Evolutionary conservation across 2,329 filamentous ascomycete genomes (phyloP), one percentile per base, ranked within the genome.

Genomic region (Pseudogymnoascus sp.): DNA sequence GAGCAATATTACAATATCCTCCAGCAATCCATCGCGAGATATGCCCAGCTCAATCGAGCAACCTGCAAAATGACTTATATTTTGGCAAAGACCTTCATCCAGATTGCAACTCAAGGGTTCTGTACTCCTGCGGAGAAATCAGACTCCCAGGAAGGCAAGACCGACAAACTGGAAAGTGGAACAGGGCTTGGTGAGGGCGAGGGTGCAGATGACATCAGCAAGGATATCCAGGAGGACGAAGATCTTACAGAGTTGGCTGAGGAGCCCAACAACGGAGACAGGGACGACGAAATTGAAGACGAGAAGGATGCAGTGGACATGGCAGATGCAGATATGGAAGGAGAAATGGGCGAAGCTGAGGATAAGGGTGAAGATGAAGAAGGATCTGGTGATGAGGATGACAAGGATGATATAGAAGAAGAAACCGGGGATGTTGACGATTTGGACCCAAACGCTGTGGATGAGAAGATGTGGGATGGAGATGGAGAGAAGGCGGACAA

Each of bases 381-480:
- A 13, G 84, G 85, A 21, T 84, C 86, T 16, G 83, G 83, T 1
- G 83, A 87, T 61, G 80, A 87, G 8, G 82, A 89, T 26, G 83
- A 86, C 47, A 83, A 86, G 33, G 79, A 88, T n/a, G 88, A 91
- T 61, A 87, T 96, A 73, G 92, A 97, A 67, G 93, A 96, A 70
- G 91, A 97, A 75, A 84, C 89, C 4, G 95, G 93, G 1, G 89
- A 92, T 70, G 92, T 97, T 10, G 91, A 97, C 76, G 91, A 96
- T 70, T 80, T 96, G 44, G 93, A 96, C 69, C 88, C 91, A 11
- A 89, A 86, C 14, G 90, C 93, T 19, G 89, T 97, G 1, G 96
- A 99, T 73, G 96, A 99, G 78, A 99, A 97, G 80, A 92, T 97
- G 84, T 99, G 95, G 95, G 93, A 99, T 75, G 93, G 92, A 40